A percentile compares a stretch with the other conserved stretches of the same genome.
Evolutionary conservation across 257 asterid species (phyloP).

Genomic region (Penstemon davidsonii): DNA sequence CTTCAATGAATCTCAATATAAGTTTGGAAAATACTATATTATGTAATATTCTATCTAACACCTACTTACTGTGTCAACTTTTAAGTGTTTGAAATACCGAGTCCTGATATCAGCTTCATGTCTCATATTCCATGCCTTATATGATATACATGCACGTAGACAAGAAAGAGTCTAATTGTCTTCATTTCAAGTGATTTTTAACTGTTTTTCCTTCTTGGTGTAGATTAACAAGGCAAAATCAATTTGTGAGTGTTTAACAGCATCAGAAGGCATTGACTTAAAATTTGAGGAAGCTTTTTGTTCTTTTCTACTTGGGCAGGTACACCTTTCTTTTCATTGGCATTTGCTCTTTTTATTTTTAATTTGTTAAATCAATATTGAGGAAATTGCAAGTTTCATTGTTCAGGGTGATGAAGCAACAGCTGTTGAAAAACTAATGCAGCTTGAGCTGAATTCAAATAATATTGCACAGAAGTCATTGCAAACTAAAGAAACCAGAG

Average conservation of each 20-base stretch:
- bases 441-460: constrained; percentile 55
- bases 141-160: constrained; percentile 8
- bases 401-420: constrained; percentile 85
- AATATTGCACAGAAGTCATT: constrained; percentile 51
- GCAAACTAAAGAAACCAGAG: constrained; percentile 58
- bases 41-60: not conserved
- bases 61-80: constrained; percentile 2
- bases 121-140: constrained; percentile 13
- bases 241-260: constrained; percentile 79
- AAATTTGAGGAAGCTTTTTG: constrained; percentile 95
- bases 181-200: constrained; percentile 21
- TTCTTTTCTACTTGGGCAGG: constrained; percentile 96
- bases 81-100: constrained; percentile 23
- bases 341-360: constrained; percentile 15
- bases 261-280: constrained; percentile 88
- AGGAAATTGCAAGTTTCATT: constrained; percentile 25
- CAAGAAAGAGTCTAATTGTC: constrained; percentile 2
- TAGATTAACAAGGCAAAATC: constrained; percentile 79
- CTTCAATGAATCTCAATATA: constrained; percentile 13
- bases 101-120: constrained; percentile 10
- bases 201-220: constrained; percentile 29
- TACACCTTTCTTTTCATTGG: constrained; percentile 35
- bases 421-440: constrained; percentile 70
- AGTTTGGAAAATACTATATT: constrained; percentile 1
- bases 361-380: constrained; percentile 9